Conservation (phyloP, 2,329 filamentous ascomycete species). For the Torrubiella hemipterigena region DNA sequence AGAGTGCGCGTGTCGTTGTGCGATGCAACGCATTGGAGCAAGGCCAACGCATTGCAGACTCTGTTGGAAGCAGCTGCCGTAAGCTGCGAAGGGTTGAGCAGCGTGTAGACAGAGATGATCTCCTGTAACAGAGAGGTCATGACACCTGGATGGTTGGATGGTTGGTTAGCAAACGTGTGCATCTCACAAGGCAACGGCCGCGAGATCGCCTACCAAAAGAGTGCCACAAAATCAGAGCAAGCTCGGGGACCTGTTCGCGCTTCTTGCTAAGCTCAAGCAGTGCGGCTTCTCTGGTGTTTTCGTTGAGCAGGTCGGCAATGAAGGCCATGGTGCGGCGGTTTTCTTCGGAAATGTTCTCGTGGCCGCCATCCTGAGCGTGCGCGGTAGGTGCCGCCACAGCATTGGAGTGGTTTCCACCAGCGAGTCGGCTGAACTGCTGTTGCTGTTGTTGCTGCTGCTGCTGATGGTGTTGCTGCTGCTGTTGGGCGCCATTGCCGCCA, state of each 20-base stretch:
- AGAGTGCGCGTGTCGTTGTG: slow-evolving; percentile 92
- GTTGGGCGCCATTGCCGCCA: slow-evolving; percentile 39
- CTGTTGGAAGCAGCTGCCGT: slow-evolving; percentile 95
- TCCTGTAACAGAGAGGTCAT: slow-evolving; percentile 97
- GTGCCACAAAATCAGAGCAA: slow-evolving; percentile 95
- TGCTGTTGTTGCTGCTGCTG: slow-evolving; percentile 43
- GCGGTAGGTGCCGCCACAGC: slow-evolving; percentile 27
- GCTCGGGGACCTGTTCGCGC: slow-evolving; percentile 90
- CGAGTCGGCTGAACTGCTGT: slow-evolving; percentile 49
- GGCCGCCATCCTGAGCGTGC: slow-evolving; percentile 39
- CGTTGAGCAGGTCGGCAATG: slow-evolving; percentile 84
- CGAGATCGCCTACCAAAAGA: slow-evolving; percentile 64
- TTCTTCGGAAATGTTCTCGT: slow-evolving; percentile 72
- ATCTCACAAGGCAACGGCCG: slow-evolving; percentile 2
- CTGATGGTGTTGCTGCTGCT: slow-evolving; percentile 26
- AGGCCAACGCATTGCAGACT: slow-evolving; percentile 91
- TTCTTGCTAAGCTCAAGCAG: slow-evolving; percentile 97
- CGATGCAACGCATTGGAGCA: slow-evolving; percentile 92
- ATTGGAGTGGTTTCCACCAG: slow-evolving; percentile 46
- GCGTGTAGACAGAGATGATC: slow-evolving; percentile 96
- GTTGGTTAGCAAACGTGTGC: slow-evolving; percentile 12
- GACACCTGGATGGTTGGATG: slow-evolving; percentile 51
- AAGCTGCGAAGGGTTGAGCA: slow-evolving; percentile 91
- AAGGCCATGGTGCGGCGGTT: slow-evolving; percentile 86
- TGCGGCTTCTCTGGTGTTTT: slow-evolving; percentile 76